Evolutionary conservation across 1,139 yeast species (phyloP).

Genomic region (Saccharomyces uvarum): DNA sequence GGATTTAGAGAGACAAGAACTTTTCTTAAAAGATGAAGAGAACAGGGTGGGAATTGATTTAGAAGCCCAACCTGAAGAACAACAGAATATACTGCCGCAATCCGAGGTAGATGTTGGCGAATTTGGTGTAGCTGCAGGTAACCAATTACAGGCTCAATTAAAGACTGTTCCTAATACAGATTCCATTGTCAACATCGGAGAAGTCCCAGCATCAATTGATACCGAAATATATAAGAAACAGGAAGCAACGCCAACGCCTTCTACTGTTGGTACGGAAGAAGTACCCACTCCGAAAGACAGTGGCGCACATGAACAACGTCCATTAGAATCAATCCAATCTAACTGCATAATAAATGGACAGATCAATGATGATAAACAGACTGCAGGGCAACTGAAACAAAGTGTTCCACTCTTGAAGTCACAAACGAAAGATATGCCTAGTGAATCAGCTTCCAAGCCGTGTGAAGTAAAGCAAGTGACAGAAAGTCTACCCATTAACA

Average conservation of each 20-base stretch:
- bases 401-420: neutral
- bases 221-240: neutral
- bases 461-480: neutral
- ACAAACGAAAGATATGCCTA: neutral
- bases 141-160: constrained; percentile 24
- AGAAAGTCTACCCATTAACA: neutral
- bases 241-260: no score
- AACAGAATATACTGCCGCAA: neutral
- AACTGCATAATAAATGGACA: neutral
- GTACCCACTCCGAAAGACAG: neutral
- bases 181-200: neutral
- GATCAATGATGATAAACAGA: neutral
- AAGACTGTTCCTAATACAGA: neutral
- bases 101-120: constrained; percentile 6
- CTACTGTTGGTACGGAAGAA: neutral
- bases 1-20: constrained; percentile 50
- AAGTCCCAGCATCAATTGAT: neutral
- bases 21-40: constrained; percentile 36
- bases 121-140: constrained; percentile 24
- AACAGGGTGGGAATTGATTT: constrained; percentile 15
- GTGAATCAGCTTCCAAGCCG: neutral
- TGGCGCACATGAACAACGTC: neutral
- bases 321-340: neutral
- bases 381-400: neutral
- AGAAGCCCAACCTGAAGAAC: constrained; percentile 9